Conservation (phyloP, 805 yeast genomes). For the Yarrowia sp. region DNA sequence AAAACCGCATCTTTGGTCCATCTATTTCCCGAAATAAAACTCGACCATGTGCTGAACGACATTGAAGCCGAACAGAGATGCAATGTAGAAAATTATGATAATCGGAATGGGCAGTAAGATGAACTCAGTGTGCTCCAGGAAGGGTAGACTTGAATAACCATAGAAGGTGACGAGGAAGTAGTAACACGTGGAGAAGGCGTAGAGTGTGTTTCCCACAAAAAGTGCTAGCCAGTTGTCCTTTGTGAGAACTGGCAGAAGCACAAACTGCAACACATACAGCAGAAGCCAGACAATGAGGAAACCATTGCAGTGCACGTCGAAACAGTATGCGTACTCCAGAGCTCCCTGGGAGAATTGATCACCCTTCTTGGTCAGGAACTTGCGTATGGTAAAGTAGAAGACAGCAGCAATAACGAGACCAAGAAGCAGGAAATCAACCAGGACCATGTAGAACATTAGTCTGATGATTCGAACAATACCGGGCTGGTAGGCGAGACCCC, state of each 20-base stretch:
- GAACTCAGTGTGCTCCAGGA: constrained; percentile 58
- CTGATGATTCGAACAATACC: constrained; percentile 56
- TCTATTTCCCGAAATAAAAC: constrained; percentile 38
- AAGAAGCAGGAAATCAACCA: constrained; percentile 70
- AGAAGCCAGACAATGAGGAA: constrained; percentile 75
- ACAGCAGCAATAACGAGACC: constrained; percentile 69
- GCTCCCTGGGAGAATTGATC: constrained; percentile 40
- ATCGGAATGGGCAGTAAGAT: constrained; percentile 62
- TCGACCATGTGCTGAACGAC: constrained; percentile 64
- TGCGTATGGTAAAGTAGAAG: constrained; percentile 70
- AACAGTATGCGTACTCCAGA: constrained; percentile 91
- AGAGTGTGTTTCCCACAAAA: constrained; percentile 73
- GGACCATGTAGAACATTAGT: constrained; percentile 76
- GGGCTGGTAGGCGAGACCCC: constrained; percentile 84
- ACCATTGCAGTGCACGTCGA: constrained; percentile 92
- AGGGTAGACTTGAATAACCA: constrained; percentile 80
- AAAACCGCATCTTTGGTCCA: neutral
- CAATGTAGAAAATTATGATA: constrained; percentile 54
- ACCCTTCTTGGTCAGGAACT: constrained; percentile 43
- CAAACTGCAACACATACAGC: constrained; percentile 69
- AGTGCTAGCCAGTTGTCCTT: constrained; percentile 63
- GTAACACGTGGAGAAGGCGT: constrained; percentile 67
- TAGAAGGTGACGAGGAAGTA: constrained; percentile 79
- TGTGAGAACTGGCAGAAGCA: constrained; percentile 67
- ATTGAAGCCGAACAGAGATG: constrained; percentile 65